Conservation (phyloP, 208 protist genomes). For the Leishmania martiniquensis region DNA sequence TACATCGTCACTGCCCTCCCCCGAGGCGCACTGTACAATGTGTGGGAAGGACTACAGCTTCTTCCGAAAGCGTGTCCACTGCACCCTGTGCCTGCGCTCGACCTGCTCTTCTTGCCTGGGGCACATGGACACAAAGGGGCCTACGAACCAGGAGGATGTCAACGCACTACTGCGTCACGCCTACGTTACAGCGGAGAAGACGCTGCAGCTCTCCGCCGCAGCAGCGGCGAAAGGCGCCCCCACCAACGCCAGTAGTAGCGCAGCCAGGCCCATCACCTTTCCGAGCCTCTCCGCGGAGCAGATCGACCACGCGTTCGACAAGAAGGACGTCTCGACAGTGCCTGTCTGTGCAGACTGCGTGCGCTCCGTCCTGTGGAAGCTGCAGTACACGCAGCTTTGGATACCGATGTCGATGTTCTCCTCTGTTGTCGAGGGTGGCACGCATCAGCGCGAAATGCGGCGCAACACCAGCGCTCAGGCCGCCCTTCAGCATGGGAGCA, state of each 20-base stretch:
- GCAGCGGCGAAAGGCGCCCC: conserved; percentile 5
- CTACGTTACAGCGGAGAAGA: conserved; percentile 24
- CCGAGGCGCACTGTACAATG: conserved; percentile 44
- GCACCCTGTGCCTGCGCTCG: conserved; percentile 65
- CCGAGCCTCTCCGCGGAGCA: conserved; percentile 22
- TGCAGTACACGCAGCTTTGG: conserved; percentile 63
- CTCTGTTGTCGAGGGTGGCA: conserved; percentile 36
- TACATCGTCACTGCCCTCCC: not conserved
- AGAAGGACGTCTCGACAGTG: conserved; percentile 23
- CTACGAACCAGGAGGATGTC: conserved; percentile 40
- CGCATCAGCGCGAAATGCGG: conserved; percentile 17
- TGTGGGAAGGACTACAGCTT: conserved; percentile 77
- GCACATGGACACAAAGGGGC: conserved; percentile 44
- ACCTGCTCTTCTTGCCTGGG: conserved; percentile 68
- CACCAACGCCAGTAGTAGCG: not conserved
- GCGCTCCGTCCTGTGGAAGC: conserved; percentile 44
- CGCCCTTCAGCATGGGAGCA: not conserved
- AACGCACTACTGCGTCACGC: conserved; percentile 30
- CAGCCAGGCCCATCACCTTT: conserved; percentile 13
- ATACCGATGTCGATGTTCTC: conserved; percentile 66
- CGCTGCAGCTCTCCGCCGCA: conserved; percentile 21
- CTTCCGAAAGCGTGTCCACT: conserved; percentile 65
- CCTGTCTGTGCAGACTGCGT: conserved; percentile 76
- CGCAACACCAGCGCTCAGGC: not conserved
- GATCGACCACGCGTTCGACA: conserved; percentile 30